Evolutionary conservation across 2,329 filamentous ascomycete species (phyloP).

Genomic region (Epicoccum sorghinum): DNA sequence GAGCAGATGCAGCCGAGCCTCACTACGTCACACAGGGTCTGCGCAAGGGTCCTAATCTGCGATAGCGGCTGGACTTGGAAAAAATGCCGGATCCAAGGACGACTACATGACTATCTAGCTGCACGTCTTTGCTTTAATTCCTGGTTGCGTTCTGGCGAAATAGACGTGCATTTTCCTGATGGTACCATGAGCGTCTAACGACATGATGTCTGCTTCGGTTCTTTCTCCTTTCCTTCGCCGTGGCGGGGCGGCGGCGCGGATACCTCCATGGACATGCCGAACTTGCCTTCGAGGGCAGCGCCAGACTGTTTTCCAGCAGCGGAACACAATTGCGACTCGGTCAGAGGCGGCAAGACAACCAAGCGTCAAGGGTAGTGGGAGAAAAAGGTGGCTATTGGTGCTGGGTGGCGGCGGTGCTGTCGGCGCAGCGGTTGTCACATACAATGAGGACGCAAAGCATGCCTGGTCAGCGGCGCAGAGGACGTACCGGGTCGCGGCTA

Average conservation of each 20-base stretch:
- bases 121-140: background rate
- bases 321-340: conserved; percentile 22
- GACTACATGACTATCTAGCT: background rate
- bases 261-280: conserved; percentile 44
- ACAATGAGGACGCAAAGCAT: conserved; percentile 74
- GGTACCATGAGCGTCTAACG: background rate
- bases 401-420: conserved; percentile 39
- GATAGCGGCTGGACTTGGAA: conserved; percentile 10
- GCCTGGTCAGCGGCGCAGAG: conserved; percentile 76
- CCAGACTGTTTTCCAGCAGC: conserved; percentile 25
- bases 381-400: conserved; percentile 35
- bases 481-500: conserved; percentile 76
- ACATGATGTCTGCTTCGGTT: conserved; percentile 39
- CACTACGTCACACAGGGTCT: conserved; percentile 1
- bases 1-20: background rate
- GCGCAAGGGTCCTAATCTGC: background rate
- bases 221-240: conserved; percentile 34
- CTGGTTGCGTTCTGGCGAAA: background rate
- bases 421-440: conserved; percentile 54
- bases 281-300: conserved; percentile 39
- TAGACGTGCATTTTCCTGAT: background rate
- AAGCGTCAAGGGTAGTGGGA: conserved; percentile 20
- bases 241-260: conserved; percentile 29
- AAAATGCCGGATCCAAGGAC: conserved; percentile 14
- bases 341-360: conserved; percentile 3